phyloP scores from a whole-genome alignment of 345 rosid species.

The Dimocarpus longan region DNA sequence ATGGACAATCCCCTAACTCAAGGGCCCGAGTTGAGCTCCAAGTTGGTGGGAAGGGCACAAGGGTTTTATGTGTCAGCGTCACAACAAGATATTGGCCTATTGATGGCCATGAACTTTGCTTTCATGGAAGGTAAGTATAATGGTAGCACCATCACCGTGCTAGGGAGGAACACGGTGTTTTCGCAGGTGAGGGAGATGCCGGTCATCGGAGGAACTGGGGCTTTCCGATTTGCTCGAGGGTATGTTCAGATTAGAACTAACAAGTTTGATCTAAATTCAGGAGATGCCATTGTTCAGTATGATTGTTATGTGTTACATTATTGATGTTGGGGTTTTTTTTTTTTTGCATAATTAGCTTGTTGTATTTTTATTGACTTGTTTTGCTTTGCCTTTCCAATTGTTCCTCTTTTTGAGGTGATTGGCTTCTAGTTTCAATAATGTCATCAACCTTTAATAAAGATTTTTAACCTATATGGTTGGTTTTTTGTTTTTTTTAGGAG shows the following conservation, averaged over 20 bases:
- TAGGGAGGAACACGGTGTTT: conserved; percentile 64
- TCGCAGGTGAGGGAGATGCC: conserved; percentile 74
- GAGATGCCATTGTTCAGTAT: conserved; percentile 57
- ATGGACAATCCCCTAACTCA: conserved; percentile 72
- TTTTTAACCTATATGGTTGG: neutral
- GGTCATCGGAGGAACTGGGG: conserved; percentile 75
- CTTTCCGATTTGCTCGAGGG: conserved; percentile 77
- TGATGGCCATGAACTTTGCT: conserved; percentile 77
- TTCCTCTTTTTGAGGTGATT: neutral
- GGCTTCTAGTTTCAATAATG: neutral
- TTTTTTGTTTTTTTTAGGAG: neutral
- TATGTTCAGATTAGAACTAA: conserved; percentile 59
- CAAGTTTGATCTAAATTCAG: conserved; percentile 30
- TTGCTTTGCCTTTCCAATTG: neutral
- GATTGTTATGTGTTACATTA: conserved; percentile 59
- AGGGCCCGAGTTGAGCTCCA: conserved; percentile 54
- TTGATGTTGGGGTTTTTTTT: conserved; percentile 31
- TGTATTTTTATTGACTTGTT: no score
- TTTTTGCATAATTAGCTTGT: no score
- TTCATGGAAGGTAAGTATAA: conserved; percentile 66
- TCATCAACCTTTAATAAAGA: neutral
- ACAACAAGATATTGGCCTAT: conserved; percentile 53
- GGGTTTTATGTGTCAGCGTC: conserved; percentile 63
- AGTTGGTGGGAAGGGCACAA: conserved; percentile 67
- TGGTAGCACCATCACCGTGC: conserved; percentile 65